Evolutionary conservation across 1,139 yeast genomes (phyloP).

Genomic region (Casaregolazyma lundiana): DNA sequence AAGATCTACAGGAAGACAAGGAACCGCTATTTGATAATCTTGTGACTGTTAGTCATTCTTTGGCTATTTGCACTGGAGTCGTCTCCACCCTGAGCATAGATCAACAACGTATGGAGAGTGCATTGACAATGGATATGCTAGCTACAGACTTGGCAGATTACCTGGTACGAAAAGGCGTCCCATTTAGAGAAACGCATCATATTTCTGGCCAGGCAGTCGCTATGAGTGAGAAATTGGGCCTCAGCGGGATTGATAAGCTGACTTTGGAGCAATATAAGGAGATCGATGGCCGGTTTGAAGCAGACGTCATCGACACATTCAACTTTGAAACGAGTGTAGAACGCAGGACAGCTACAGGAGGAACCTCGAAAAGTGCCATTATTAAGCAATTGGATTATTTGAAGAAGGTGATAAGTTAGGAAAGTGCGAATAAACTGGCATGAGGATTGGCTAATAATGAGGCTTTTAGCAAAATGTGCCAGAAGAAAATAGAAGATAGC

Average conservation of each 20-base stretch:
- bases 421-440: no score
- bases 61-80: constrained; percentile 93
- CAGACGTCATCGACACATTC: constrained; percentile 78
- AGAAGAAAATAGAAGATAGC: no score
- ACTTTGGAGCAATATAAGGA: constrained; percentile 68
- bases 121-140: constrained; percentile 97
- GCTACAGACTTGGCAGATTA: constrained; percentile 98
- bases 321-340: constrained; percentile 93
- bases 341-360: constrained; percentile 94
- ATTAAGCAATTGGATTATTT: constrained; percentile 55
- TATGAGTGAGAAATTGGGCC: constrained; percentile 68
- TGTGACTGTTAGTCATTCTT: constrained; percentile 87
- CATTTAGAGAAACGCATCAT: constrained; percentile 98
- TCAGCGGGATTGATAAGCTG: constrained; percentile 77
- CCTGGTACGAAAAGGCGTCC: constrained; percentile 95
- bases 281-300: constrained; percentile 75
- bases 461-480: no score
- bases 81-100: constrained; percentile 76
- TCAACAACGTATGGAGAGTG: constrained; percentile 70
- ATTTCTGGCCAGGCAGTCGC: constrained; percentile 97
- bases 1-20: constrained; percentile 98
- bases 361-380: constrained; percentile 92
- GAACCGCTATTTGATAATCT: constrained; percentile 93
- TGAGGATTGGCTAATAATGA: no score
- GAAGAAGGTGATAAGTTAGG: neutral